Evolutionary conservation across 2,329 filamentous ascomycete genomes (phyloP).

Genomic region (Dactylonectria macrodidyma): DNA sequence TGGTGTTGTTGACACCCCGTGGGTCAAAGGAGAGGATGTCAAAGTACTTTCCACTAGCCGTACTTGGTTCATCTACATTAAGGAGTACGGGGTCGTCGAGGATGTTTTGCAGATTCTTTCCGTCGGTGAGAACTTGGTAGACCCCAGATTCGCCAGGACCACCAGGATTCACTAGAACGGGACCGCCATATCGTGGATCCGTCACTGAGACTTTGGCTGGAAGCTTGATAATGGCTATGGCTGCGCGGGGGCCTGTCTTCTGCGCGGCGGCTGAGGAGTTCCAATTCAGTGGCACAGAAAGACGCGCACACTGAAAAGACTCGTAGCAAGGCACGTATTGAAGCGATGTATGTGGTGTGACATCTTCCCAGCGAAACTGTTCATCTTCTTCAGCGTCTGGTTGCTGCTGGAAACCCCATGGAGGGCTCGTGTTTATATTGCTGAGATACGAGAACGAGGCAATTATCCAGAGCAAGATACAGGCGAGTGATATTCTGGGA

Average conservation of each 20-base stretch:
- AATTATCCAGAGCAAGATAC: constrained; percentile 9
- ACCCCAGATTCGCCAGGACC: constrained; percentile 37
- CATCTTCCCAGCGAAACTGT: constrained; percentile 21
- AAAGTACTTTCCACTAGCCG: constrained; percentile 45
- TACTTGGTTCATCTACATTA: background rate
- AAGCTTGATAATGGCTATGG: constrained; percentile 33
- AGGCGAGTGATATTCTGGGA: background rate
- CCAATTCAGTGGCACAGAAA: constrained; percentile 36
- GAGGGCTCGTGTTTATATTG: background rate
- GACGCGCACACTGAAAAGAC: constrained; percentile 29
- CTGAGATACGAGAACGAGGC: constrained; percentile 5
- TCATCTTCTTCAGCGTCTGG: background rate
- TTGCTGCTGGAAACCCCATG: too few species aligned
- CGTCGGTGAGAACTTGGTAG: constrained; percentile 27
- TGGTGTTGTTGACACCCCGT: constrained; percentile 58
- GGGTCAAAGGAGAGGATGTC: constrained; percentile 60
- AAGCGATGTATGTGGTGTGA: constrained; percentile 3
- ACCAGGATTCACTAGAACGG: constrained; percentile 31
- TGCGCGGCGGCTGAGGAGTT: constrained; percentile 15
- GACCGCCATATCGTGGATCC: constrained; percentile 33
- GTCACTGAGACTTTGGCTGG: constrained; percentile 35
- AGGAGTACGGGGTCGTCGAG: constrained; percentile 11
- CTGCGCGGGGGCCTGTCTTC: constrained; percentile 16
- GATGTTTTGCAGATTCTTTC: constrained; percentile 25
- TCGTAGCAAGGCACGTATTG: constrained; percentile 28